Base-by-base conservation (phyloP, 805 yeast species). In the Hagleromyces aurorensis region DNA sequence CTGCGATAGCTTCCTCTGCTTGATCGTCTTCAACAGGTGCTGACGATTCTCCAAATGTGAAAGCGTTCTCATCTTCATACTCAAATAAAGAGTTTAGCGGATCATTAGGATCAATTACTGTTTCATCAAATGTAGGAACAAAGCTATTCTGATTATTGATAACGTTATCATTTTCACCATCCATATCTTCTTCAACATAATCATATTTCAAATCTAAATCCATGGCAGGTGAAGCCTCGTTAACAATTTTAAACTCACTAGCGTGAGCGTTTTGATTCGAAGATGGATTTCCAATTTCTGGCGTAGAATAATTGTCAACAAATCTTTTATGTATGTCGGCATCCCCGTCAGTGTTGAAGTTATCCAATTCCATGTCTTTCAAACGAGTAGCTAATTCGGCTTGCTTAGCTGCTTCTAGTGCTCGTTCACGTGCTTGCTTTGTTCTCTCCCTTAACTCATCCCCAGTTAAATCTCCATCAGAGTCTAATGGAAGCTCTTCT, bases 401-500 rank as follows among this genome's bases (percentile, higher is more conserved):
- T 21, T 58, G 61, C 41, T 73, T 81, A 0, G 83, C 78, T 4
- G 86, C 89, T 43, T 69, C 70, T 11, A 68, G 66, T 3, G 87
- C 91, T 22, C 70, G 67, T 38, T 70, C 74, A 43, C 91, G 61
- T 2, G 86, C 87, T 26, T 47, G 61, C 45, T 75, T 64, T 17
- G 77, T 76, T 36, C 78, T 61, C 45, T 78, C 87, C 36, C 66
- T 53, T 21, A 78, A 56, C 38, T 78, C 84, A 43, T 73, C 78
- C 4, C 63, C 65, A 0, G 74, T 56, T 27, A 69, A 43, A 16
- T 57, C 58, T 21, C 59, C 55, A 3, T 60, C 45, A 23, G 62
- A 61, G 16, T 68, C 70, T 19, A 62, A 60, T 1, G 96, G 96
- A 14, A 89, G 59, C 33, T 86, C 96, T 12, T 65, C 70, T 33